Evolutionary conservation across 2,329 filamentous ascomycete species (phyloP).

Genomic region (Penicillium olsonii): DNA sequence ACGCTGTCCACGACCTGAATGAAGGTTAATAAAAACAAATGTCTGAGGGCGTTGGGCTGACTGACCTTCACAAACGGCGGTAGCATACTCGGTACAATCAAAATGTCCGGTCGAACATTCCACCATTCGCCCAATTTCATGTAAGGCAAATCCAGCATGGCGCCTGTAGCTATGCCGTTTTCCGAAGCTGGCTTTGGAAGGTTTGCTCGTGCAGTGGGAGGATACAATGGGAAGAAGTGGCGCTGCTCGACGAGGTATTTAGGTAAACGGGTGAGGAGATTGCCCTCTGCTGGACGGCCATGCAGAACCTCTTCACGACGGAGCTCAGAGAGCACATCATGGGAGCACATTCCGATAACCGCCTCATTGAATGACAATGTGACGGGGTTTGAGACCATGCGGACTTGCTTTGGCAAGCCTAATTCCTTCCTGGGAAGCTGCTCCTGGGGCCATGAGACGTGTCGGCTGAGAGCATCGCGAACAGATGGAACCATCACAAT

Average conservation of each 20-base stretch:
- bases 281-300: slow-evolving; percentile 57
- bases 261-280: slow-evolving; percentile 70
- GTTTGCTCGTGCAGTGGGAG: slow-evolving; percentile 69
- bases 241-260: slow-evolving; percentile 83
- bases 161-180: slow-evolving; percentile 66
- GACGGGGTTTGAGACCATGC: slow-evolving; percentile 86
- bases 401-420: slow-evolving; percentile 73
- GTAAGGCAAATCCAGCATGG: slow-evolving; percentile 80
- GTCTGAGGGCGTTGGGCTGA: neutral
- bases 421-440: slow-evolving; percentile 70
- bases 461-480: slow-evolving; percentile 76
- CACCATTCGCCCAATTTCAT: slow-evolving; percentile 89
- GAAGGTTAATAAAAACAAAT: neutral
- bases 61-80: slow-evolving; percentile 85
- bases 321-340: slow-evolving; percentile 82
- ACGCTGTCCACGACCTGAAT: slow-evolving; percentile 84
- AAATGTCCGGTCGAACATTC: slow-evolving; percentile 78
- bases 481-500: slow-evolving; percentile 81
- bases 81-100: slow-evolving; percentile 79
- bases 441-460: slow-evolving; percentile 84
- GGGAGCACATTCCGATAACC: slow-evolving; percentile 75
- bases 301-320: slow-evolving; percentile 70
- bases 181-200: slow-evolving; percentile 66
- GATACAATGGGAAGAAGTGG: slow-evolving; percentile 88
- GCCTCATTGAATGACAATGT: slow-evolving; percentile 86